Evolutionary conservation across 1,284 basidiomycete genomes (phyloP).

Genomic region (Ustanciosporium gigantosporum): DNA sequence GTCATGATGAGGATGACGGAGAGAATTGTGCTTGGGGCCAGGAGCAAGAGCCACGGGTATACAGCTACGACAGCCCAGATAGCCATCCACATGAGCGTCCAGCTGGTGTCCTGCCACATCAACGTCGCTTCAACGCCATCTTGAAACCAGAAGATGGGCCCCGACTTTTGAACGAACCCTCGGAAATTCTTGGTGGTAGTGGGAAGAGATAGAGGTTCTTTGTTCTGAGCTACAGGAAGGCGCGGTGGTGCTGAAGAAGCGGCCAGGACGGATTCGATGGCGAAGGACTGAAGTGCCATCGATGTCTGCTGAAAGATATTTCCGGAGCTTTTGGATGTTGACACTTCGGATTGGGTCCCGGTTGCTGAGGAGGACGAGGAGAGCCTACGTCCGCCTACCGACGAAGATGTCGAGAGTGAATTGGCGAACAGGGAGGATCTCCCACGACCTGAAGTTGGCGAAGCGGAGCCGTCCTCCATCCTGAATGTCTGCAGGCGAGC

Average conservation of each 20-base stretch:
- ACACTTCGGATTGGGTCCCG: neutral
- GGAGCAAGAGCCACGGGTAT: slow-evolving; percentile 51
- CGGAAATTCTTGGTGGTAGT: slow-evolving; percentile 58
- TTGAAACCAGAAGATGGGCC: slow-evolving; percentile 59
- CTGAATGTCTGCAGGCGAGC: too few species aligned
- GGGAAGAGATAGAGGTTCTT: slow-evolving; percentile 52
- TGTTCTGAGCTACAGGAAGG: slow-evolving; percentile 53
- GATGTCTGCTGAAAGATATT: slow-evolving; percentile 37
- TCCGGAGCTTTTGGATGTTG: neutral
- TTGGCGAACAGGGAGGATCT: too few species aligned
- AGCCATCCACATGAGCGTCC: slow-evolving; percentile 60
- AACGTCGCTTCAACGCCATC: slow-evolving; percentile 57
- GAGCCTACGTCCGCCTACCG: neutral
- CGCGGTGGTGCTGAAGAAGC: slow-evolving; percentile 47
- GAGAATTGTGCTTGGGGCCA: slow-evolving; percentile 51
- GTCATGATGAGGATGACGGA: slow-evolving; percentile 52
- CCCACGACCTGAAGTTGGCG: too few species aligned
- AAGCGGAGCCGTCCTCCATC: too few species aligned
- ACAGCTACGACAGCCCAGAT: slow-evolving; percentile 56
- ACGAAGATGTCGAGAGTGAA: neutral
- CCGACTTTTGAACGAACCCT: slow-evolving; percentile 58
- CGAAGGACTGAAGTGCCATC: slow-evolving; percentile 40
- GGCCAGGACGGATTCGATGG: slow-evolving; percentile 49
- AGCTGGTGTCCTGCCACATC: slow-evolving; percentile 57
- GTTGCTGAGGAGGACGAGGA: neutral